Base-by-base conservation (phyloP, 768 basidiomycete species). In the Phanerodontia chrysosporium region DNA sequence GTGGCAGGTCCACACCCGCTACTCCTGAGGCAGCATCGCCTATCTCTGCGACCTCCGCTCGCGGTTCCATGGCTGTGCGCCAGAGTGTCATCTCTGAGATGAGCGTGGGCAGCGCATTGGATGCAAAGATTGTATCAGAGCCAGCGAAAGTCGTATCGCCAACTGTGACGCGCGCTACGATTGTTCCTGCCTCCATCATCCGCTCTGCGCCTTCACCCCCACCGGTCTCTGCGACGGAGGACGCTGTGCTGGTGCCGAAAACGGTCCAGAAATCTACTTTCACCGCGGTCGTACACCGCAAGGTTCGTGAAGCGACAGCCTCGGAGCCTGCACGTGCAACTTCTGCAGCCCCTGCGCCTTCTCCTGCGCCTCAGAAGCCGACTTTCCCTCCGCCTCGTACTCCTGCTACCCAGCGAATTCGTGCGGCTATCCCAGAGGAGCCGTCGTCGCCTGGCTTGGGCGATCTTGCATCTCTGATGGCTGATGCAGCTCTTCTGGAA, bases 261-360 rank as follows among this genome's bases (percentile, higher is more conserved):
- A 52, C 66, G 3, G 64, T 62, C 0, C 67, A 62, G 14, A 61
- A 60, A 39, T 67, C 68, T 30, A 7, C 39, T 73, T 53, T 73
- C 64, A 66, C 52, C 46, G 73, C 73, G 2, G 69, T 74, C 25
- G 73, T 74, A 28, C 73, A 74, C 44, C 62, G 66, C 36, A 70
- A 69, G 58, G 65, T 66, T 0, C 46, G 57, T 0, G 66, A 69
- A 45, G 51, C 55, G 16, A 51, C 57, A 12, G 46, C 58, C n/a
- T 29, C 48, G 9, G 60, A 55, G 49, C n/a, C 49, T 45, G 45
- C 49, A 14, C 59, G 49, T 14, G 24, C 45, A 2, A 29, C 69
- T 25, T 13, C 32, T 13, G 32, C 32, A 35, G 32, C 39, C 53
- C 2, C 36, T 27, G 45, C 25, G 49, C 57, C 49, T 79, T 80